phyloP scores from a whole-genome alignment of 441 rosid species.

The Jatropha multifida region DNA sequence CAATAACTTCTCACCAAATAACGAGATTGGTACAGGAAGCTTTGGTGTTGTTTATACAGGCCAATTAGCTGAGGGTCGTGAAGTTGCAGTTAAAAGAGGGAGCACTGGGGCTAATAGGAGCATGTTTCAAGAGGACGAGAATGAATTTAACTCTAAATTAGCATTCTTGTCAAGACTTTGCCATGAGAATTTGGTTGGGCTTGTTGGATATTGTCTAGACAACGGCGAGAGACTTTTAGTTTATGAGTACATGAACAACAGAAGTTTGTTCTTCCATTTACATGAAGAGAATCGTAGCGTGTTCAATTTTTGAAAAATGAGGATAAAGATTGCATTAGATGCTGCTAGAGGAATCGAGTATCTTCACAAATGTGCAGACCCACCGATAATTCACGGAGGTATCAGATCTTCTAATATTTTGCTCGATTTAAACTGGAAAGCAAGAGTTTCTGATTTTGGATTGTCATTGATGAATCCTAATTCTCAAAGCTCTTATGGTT shows the following conservation, averaged over 20 bases:
- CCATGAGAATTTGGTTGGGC: conserved; percentile 76
- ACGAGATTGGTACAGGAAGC: neutral
- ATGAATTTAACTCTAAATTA: conserved; percentile 65
- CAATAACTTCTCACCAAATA: neutral
- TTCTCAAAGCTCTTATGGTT: too few species aligned
- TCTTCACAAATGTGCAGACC: conserved; percentile 81
- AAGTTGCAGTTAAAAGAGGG: conserved; percentile 78
- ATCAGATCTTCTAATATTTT: conserved; percentile 78
- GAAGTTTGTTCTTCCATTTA: conserved; percentile 67
- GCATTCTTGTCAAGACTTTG: conserved; percentile 66
- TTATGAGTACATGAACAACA: conserved; percentile 83
- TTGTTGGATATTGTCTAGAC: conserved; percentile 79
- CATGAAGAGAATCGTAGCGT: conserved; percentile 50
- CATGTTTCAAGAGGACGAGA: conserved; percentile 68
- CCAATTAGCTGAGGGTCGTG: conserved; percentile 17
- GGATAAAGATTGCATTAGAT: conserved; percentile 76
- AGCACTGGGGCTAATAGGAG: conserved; percentile 31
- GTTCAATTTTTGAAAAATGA: conserved; percentile 69
- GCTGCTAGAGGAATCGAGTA: conserved; percentile 87
- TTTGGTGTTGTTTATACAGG: neutral
- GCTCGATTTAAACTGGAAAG: conserved; percentile 64
- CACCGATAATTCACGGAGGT: conserved; percentile 72
- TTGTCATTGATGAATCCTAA: conserved; percentile 65
- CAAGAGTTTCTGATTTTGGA: conserved; percentile 79
- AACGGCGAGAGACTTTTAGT: conserved; percentile 65